Percentiles rank a stretch among this genome's conserved stretches.
phyloP scores from a whole-genome alignment of 2,329 filamentous ascomycete genomes.

The Colletotrichum navitas region DNA sequence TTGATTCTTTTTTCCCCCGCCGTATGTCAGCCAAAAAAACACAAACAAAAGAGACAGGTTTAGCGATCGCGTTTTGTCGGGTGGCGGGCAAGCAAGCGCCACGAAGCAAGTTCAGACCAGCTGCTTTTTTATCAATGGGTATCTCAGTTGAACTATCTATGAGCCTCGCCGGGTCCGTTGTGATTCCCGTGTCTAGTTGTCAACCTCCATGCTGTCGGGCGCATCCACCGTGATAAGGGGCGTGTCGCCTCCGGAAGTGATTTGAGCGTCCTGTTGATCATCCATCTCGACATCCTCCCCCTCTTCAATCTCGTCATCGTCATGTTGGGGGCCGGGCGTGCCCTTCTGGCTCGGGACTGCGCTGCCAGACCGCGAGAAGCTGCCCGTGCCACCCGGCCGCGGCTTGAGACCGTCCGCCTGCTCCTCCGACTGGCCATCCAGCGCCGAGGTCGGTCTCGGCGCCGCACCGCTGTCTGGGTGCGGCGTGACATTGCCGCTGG shows the following conservation, averaged over 20 bases:
- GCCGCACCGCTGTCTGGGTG: conserved; percentile 58
- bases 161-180: background rate
- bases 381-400: conserved; percentile 24
- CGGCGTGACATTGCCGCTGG: conserved; percentile 65
- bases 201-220: conserved; percentile 73
- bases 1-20: background rate
- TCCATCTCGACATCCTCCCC: conserved; percentile 72
- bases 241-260: conserved; percentile 56
- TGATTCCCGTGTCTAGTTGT: conserved; percentile 50
- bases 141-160: conserved; percentile 38
- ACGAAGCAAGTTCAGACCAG: background rate
- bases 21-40: background rate
- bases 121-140: conserved; percentile 27
- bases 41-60: background rate
- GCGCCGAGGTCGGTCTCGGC: conserved; percentile 50
- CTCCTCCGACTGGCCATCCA: conserved; percentile 46
- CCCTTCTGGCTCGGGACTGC: conserved; percentile 54
- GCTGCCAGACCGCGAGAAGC: conserved; percentile 54
- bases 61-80: conserved; percentile 18
- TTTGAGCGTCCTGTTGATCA: conserved; percentile 57
- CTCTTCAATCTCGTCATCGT: conserved; percentile 54
- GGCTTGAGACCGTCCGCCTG: conserved; percentile 49
- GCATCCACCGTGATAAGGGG: conserved; percentile 64
- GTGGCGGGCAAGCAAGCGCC: conserved; percentile 25
- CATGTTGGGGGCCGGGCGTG: conserved; percentile 50